Evolutionary conservation across 2,329 filamentous ascomycete genomes (phyloP).

Genomic region (Chrysoporthe deuterocubensis): DNA sequence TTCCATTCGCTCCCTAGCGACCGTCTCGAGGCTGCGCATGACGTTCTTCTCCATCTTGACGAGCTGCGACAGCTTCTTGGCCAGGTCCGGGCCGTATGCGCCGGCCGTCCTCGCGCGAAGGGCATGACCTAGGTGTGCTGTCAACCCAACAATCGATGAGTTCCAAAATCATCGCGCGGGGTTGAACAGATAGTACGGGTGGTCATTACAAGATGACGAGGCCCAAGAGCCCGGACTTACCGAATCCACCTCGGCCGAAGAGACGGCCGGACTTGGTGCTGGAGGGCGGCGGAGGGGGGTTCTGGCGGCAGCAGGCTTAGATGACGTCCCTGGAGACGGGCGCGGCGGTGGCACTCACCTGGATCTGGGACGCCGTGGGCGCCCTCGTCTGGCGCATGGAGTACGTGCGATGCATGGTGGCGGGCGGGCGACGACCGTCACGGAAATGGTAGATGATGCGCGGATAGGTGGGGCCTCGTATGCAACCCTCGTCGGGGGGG

Average conservation of each 20-base stretch:
- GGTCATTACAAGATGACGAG: background rate
- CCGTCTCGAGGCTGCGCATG: conserved; percentile 96
- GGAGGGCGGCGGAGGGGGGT: conserved; percentile 88
- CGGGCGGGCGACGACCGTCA: background rate
- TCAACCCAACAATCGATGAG: conserved; percentile 30
- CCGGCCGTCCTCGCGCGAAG: conserved; percentile 76
- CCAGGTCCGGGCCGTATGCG: conserved; percentile 82
- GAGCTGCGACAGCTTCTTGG: conserved; percentile 95
- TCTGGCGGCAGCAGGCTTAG: conserved; percentile 55
- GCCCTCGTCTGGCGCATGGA: conserved; percentile 97
- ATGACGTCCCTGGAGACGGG: background rate
- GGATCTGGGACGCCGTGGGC: conserved; percentile 83
- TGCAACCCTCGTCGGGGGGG: background rate
- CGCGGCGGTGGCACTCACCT: conserved; percentile 46
- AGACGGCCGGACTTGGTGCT: conserved; percentile 89
- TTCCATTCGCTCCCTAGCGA: conserved; percentile 96
- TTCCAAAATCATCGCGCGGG: conserved; percentile 3
- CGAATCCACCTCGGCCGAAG: conserved; percentile 84
- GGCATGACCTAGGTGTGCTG: conserved; percentile 57
- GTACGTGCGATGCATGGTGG: conserved; percentile 94
- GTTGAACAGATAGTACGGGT: background rate
- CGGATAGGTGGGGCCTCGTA: background rate
- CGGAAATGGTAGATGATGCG: conserved; percentile 5
- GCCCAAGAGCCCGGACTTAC: conserved; percentile 58
- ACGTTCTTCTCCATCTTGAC: conserved; percentile 99